phyloP scores from a whole-genome alignment of 1,284 basidiomycete species.

The Waitea zeae region DNA sequence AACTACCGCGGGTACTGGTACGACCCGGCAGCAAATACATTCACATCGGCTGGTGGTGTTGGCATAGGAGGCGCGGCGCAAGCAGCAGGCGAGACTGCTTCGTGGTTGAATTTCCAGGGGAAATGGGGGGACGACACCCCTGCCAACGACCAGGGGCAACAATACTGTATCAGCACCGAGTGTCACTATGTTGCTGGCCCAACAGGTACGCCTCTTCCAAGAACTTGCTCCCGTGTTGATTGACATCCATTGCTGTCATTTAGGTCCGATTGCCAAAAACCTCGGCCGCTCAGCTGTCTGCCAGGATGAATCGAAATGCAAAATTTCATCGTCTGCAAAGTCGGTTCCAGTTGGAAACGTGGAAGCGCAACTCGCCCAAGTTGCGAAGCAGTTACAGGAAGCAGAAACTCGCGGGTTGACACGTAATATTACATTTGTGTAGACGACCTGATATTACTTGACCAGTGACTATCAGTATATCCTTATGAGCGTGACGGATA shows the following conservation, averaged over 20 bases:
- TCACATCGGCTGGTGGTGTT: constrained; percentile 11
- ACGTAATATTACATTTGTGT: too few species aligned
- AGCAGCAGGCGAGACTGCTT: constrained; percentile 8
- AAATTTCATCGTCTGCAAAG: too few species aligned
- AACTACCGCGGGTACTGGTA: constrained; percentile 16
- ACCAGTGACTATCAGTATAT: too few species aligned
- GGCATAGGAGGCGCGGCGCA: constrained; percentile 9
- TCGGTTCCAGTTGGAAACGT: too few species aligned
- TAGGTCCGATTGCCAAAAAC: constrained; percentile 14
- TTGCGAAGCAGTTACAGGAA: too few species aligned
- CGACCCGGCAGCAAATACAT: constrained; percentile 9
- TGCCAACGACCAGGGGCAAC: constrained; percentile 10
- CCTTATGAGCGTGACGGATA: too few species aligned
- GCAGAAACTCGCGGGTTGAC: too few species aligned
- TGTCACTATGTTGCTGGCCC: constrained; percentile 12
- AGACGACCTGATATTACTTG: too few species aligned
- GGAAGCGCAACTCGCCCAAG: too few species aligned
- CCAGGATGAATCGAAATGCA: too few species aligned
- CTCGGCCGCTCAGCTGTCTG: constrained; percentile 12
- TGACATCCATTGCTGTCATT: not conserved
- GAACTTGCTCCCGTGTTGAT: not conserved
- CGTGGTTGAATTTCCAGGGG: constrained; percentile 14
- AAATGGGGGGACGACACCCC: constrained; percentile 15
- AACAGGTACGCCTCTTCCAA: constrained; percentile 9
- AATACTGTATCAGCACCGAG: constrained; percentile 11